phyloP scores from a whole-genome alignment of 1,139 yeast genomes.

The Suhomyces guaymorum region DNA sequence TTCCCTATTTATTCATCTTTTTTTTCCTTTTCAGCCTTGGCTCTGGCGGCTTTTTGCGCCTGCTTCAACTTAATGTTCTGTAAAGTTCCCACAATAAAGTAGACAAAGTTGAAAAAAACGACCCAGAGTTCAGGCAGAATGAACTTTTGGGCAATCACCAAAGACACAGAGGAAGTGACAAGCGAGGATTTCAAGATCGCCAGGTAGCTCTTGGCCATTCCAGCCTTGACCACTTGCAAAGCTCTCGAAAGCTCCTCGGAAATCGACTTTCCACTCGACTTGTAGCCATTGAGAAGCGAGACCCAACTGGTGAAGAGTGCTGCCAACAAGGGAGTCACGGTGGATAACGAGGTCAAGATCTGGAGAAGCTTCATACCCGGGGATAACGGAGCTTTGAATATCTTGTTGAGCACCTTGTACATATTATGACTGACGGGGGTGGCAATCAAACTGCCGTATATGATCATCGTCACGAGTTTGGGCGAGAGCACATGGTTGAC shows the following conservation, averaged over 20 bases:
- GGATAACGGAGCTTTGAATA: slow-evolving; percentile 43
- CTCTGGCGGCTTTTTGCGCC: slow-evolving; percentile 26
- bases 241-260: slow-evolving; percentile 26
- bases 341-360: slow-evolving; percentile 57
- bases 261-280: slow-evolving; percentile 12
- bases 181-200: slow-evolving; percentile 66
- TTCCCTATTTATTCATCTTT: slow-evolving; percentile 4
- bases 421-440: slow-evolving; percentile 76
- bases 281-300: slow-evolving; percentile 44
- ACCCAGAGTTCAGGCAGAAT: slow-evolving; percentile 80
- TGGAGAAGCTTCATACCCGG: slow-evolving; percentile 52
- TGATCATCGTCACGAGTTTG: slow-evolving; percentile 64
- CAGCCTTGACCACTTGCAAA: slow-evolving; percentile 24
- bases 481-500: slow-evolving; percentile 42
- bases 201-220: slow-evolving; percentile 53
- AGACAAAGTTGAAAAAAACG: slow-evolving; percentile 73
- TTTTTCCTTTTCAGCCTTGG: slow-evolving; percentile 4
- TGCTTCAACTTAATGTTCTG: slow-evolving; percentile 70
- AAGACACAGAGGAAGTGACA: slow-evolving; percentile 61
- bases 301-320: slow-evolving; percentile 59
- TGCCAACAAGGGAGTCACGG: slow-evolving; percentile 65
- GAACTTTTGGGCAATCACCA: slow-evolving; percentile 73
- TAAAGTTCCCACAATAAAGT: slow-evolving; percentile 72
- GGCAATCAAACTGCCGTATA: slow-evolving; percentile 67
- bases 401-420: slow-evolving; percentile 47